Percentiles rank a stretch among this genome's conserved stretches.
These are phyloP conservation scores for Trichoderma guizhouense DNA, from an alignment of 2,329 filamentous ascomycete genomes.

Conservation along the genomic window DNA sequence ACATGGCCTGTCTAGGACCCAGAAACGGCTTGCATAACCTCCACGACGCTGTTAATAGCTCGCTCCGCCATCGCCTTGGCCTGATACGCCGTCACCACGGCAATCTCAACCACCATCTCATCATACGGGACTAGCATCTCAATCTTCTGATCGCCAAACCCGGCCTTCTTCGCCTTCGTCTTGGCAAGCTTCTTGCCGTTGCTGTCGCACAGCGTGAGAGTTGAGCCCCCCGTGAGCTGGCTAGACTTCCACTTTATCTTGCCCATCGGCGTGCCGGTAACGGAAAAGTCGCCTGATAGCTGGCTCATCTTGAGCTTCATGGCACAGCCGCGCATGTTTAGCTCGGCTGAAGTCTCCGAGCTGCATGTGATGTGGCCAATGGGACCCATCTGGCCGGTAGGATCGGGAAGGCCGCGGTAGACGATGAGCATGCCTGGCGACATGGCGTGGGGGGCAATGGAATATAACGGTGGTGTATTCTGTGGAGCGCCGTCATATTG, in stretches of 20 bases:
- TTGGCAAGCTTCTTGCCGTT: background rate
- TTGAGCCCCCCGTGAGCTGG: background rate
- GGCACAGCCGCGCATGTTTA: background rate
- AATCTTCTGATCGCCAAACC: background rate
- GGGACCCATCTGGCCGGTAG: background rate
- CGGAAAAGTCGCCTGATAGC: background rate
- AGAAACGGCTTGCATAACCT: background rate
- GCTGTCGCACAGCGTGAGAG: background rate
- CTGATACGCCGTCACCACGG: background rate
- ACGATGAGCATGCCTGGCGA: background rate
- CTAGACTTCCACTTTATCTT: background rate
- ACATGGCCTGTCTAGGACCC: background rate
- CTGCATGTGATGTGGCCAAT: background rate
- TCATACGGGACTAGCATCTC: background rate
- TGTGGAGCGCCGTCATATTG: background rate
- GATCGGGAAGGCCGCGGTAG: background rate
- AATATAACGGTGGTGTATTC: background rate
- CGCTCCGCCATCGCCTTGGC: background rate
- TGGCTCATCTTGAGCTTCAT: conserved; percentile 1
- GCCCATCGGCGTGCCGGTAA: background rate
- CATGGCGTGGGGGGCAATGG: background rate
- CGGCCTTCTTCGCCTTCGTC: background rate
- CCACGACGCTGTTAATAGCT: background rate
- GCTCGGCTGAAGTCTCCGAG: background rate
- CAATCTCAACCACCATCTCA: background rate